phyloP scores from a whole-genome alignment of 331 rosid species.

The Quercus phellos region DNA sequence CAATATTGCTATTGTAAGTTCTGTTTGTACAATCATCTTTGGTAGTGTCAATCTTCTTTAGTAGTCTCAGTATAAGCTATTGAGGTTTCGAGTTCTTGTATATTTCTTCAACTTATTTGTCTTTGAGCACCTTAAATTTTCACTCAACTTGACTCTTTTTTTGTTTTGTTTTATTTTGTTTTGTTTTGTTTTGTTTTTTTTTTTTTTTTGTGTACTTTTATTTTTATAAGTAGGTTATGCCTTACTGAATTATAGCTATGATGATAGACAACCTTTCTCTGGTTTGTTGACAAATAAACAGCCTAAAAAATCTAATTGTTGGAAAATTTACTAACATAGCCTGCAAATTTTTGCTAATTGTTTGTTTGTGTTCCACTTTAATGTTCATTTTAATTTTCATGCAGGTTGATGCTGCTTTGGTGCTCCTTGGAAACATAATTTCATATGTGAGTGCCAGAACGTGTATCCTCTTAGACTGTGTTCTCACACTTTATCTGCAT shows the following conservation, averaged over 20 bases:
- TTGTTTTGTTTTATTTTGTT: too few species aligned
- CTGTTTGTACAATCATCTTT: too few species aligned
- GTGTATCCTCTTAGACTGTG: neutral
- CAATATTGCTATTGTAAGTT: too few species aligned
- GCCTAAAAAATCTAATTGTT: neutral
- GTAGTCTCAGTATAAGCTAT: too few species aligned
- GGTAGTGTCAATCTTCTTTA: too few species aligned
- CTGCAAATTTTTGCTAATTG: neutral
- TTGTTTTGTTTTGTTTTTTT: neutral
- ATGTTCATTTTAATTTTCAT: constrained; percentile 25
- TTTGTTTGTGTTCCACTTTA: constrained; percentile 8
- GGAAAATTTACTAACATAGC: neutral
- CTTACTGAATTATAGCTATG: neutral
- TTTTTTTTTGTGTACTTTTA: neutral
- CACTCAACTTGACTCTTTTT: neutral
- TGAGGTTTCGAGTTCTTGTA: neutral
- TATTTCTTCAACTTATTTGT: neutral
- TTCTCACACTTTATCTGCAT: neutral
- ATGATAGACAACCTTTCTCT: neutral
- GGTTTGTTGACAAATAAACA: too few species aligned
- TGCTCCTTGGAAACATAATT: constrained; percentile 76
- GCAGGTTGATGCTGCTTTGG: constrained; percentile 85
- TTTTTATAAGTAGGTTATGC: neutral
- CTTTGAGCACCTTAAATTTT: neutral
- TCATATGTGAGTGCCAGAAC: constrained; percentile 56